phyloP scores from a whole-genome alignment of 805 yeast species.

The Ogataea pignaliae region DNA sequence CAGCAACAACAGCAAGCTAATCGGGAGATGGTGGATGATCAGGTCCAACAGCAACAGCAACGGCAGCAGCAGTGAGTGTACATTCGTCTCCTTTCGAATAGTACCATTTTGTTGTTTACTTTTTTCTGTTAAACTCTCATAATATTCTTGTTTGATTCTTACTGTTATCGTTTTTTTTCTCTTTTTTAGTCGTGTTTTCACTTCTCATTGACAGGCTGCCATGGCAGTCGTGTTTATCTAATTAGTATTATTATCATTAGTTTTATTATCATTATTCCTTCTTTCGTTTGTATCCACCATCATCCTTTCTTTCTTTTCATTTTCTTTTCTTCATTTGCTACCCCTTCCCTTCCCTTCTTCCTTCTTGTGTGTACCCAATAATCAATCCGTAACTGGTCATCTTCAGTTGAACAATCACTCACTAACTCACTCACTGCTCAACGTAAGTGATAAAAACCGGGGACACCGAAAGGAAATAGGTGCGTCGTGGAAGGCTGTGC shows the following conservation, averaged over 20 bases:
- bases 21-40: conserved; percentile 9
- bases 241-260: neutral
- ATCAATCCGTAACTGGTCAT: too few species aligned
- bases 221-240: neutral
- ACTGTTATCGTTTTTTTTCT: neutral
- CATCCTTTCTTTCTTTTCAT: too few species aligned
- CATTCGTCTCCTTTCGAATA: too few species aligned
- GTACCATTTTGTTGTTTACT: neutral
- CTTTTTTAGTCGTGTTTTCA: neutral
- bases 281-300: too few species aligned
- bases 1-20: conserved; percentile 8
- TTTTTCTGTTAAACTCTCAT: neutral
- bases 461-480: too few species aligned
- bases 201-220: neutral
- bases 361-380: too few species aligned
- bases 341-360: too few species aligned
- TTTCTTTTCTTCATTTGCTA: too few species aligned
- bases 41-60: conserved; percentile 6
- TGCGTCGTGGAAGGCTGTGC: too few species aligned
- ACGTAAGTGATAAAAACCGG: too few species aligned
- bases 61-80: neutral
- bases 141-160: neutral
- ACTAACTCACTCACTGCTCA: too few species aligned
- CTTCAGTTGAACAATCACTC: too few species aligned
- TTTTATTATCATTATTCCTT: neutral